phyloP scores from a whole-genome alignment of 2,329 filamentous ascomycete species.

The Moelleriella libera region DNA sequence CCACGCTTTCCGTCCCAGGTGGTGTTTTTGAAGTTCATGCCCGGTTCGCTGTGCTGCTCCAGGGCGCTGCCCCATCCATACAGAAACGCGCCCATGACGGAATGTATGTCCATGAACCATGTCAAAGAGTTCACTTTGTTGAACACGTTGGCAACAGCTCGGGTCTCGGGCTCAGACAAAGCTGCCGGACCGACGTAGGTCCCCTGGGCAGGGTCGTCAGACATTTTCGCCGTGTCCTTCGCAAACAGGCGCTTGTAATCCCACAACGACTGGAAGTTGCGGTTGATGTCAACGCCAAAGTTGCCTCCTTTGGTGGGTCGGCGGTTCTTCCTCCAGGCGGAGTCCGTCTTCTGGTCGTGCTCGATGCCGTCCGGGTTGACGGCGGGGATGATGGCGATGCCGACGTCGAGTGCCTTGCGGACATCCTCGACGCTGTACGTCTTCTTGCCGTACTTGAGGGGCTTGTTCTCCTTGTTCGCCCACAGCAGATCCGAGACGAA shows the following conservation, averaged over 20 bases:
- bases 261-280: conserved; percentile 45
- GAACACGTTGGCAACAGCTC: conserved; percentile 37
- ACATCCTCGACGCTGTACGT: conserved; percentile 38
- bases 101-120: conserved; percentile 47
- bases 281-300: conserved; percentile 37
- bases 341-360: conserved; percentile 32
- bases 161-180: conserved; percentile 41
- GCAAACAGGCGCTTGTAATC: conserved; percentile 32
- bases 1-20: conserved; percentile 37
- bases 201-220: conserved; percentile 15
- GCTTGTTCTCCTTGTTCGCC: conserved; percentile 32
- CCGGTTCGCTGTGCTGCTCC: conserved; percentile 27
- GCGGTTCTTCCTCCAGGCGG: conserved; percentile 43
- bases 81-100: conserved; percentile 33
- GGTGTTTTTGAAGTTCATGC: conserved; percentile 37
- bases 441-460: conserved; percentile 36
- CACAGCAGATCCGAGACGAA: conserved; percentile 42
- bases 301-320: conserved; percentile 23
- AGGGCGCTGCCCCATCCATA: conserved; percentile 45
- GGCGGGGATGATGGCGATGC: conserved; percentile 38
- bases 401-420: conserved; percentile 31
- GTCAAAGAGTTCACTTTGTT: conserved; percentile 31
- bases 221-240: background rate
- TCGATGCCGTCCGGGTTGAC: conserved; percentile 39
- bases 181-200: conserved; percentile 34